Conservation (phyloP, 768 basidiomycete species). For the Brasilioporus rufonigricans region DNA sequence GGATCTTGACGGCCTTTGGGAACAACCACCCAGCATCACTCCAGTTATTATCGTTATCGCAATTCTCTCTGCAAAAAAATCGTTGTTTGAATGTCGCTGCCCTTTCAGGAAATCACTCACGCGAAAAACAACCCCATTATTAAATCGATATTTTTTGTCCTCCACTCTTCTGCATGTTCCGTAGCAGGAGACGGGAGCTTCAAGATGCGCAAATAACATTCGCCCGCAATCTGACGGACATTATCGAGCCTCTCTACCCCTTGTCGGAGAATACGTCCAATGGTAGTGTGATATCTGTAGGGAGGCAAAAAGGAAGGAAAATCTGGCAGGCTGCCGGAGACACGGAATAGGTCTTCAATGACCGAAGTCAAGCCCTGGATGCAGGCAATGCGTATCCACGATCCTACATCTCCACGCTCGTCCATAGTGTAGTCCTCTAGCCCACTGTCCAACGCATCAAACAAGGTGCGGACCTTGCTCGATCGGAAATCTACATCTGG, state of each 20-base stretch:
- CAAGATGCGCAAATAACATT: constrained; percentile 53
- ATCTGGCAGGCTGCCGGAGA: constrained; percentile 40
- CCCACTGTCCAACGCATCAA: constrained; percentile 62
- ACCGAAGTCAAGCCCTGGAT: constrained; percentile 61
- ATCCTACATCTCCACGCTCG: constrained; percentile 95
- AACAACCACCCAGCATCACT: constrained; percentile 73
- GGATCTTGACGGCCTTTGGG: constrained; percentile 64
- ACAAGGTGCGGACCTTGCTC: constrained; percentile 44
- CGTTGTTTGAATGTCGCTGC: not conserved
- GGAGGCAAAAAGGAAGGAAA: constrained; percentile 63
- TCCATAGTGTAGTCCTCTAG: constrained; percentile 90
- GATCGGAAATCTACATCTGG: constrained; percentile 45
- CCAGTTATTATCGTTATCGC: constrained; percentile 47
- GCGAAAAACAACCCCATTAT: constrained; percentile 53
- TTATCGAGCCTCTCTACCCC: constrained; percentile 90
- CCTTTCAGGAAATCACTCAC: constrained; percentile 33
- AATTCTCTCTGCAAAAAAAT: constrained; percentile 31
- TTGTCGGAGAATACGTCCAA: constrained; percentile 80
- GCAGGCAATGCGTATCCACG: constrained; percentile 86
- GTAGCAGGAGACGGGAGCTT: constrained; percentile 43
- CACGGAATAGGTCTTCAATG: constrained; percentile 48
- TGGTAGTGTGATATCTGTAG: constrained; percentile 49
- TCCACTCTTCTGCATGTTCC: constrained; percentile 46
- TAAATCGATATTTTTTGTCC: constrained; percentile 44
- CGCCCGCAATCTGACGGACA: constrained; percentile 79